Evolutionary conservation across 2,329 filamentous ascomycete genomes (phyloP), one percentile per base, ranked within the genome.

Genomic region (Escovopsis weberi): DNA sequence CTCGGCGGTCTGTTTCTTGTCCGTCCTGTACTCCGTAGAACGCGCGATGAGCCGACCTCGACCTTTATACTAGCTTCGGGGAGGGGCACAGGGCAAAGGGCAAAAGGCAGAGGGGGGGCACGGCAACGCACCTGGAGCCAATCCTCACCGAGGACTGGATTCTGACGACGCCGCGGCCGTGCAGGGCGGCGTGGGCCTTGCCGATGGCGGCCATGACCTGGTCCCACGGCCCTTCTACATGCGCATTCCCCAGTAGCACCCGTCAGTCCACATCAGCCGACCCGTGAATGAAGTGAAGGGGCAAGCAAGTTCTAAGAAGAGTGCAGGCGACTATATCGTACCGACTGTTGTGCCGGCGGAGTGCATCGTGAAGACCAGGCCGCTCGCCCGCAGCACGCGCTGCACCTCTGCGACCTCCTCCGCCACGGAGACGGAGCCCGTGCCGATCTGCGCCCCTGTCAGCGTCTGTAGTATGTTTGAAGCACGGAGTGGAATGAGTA

Each of bases 331-430:
- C 26, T 49, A 47, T 50, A 3, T 30, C 28, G 28, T 67, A 91
- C 86, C 87, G 43, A 96, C 75, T 0, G 89, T 96, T 0, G 89
- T 95, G 11, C 89, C 91, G 2, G 87, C 88, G 26, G 85, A 88
- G 64, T 96, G 89, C 85, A 96, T 91, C 38, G 74, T 79, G 59
- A 88, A 89, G 49, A 77, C 80, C 48, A 96, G 61, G 2, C 86
- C 86, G 52, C 82, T 91, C 42, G 75, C 78, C 61, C 82, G 78
- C 53, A 98, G 72, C 33, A 96, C 70, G 44, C 80, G 78, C 66
- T 96, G 89, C 33, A 96, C 86, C 48, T 83, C 80, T 32, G 89
- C 89, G 28, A 98, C 79, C 59, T 96, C 84, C 51, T 81, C 76
- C 4, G 85, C 82, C 12, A 89, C 82, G 2, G 84, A 87, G 41